These are phyloP conservation scores for Pulveroboletus frians DNA, from an alignment of 768 basidiomycete genomes.

Conservation along the genomic window DNA sequence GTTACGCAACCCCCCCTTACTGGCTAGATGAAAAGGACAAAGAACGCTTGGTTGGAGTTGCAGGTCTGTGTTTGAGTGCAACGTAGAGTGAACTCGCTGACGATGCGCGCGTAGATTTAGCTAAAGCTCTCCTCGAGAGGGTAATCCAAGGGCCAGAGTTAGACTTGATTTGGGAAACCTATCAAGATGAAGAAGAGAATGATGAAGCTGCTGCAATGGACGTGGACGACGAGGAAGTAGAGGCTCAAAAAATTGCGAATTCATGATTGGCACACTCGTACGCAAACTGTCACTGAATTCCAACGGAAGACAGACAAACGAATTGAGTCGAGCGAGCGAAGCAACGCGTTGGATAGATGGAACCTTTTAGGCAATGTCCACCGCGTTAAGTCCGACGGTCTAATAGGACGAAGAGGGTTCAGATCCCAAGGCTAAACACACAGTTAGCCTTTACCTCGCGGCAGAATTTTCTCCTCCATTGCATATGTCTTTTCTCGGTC, in stretches of 20 bases:
- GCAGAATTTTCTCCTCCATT: constrained; percentile 58
- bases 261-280: constrained; percentile 4
- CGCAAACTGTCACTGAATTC: not conserved
- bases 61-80: constrained; percentile 37
- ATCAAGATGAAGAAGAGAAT: constrained; percentile 44
- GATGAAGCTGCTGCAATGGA: constrained; percentile 36
- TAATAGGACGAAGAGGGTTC: not conserved
- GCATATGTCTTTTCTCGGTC: constrained; percentile 38
- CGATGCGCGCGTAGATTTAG: constrained; percentile 40
- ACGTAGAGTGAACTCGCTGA: constrained; percentile 3
- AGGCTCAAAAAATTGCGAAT: constrained; percentile 25
- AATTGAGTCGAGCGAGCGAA: not conserved
- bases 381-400: constrained; percentile 15
- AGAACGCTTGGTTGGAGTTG: constrained; percentile 40
- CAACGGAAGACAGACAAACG: not conserved
- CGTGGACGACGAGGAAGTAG: constrained; percentile 55
- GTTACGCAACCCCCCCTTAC: constrained; percentile 61
- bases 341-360: not conserved
- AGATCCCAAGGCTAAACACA: not conserved
- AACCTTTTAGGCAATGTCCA: constrained; percentile 15
- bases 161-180: constrained; percentile 61
- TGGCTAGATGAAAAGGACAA: constrained; percentile 45
- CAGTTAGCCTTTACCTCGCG: constrained; percentile 33
- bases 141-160: constrained; percentile 70
- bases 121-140: constrained; percentile 55